Evolutionary conservation across 1,139 yeast species (phyloP), one percentile per base, ranked within the genome.

Genomic region (Taphrina pruni): DNA sequence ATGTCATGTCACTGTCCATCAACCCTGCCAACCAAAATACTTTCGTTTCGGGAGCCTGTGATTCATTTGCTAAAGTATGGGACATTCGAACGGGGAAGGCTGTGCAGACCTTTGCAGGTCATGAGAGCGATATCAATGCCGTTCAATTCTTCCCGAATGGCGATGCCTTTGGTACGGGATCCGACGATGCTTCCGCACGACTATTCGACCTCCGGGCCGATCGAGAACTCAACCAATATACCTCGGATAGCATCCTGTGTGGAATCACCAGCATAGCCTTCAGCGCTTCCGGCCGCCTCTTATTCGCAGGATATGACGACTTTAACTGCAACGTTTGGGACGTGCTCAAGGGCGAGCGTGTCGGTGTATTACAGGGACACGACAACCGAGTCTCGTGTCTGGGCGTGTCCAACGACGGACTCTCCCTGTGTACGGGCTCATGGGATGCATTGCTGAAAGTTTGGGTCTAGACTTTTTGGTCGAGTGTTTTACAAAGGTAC

Each of bases 121-220:
- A 90, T 46, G 82, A 83, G 55, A 83, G 84, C 65, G 97, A 93
- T 76, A 85, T 90, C 38, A 88, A 88, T 70, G 79, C 87, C 36
- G 80, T 89, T 7, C 82, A 84, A 72, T 85, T 86, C 75, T 88
- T 88, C 76, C 92, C 93, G 8, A 89, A 87, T 73, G 93, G 92
- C 1, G 80, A 85, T 70, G 77, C 80, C 1, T 73, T 79, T 45
- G 79, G 82, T 45, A 83, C 90, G 0, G 97, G 97, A 0, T 84
- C 90, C 55, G 97, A 91, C 74, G 96, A 90, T 76, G 94, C 95
- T 0, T 77, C 83, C 0, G 81, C 90, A n/a, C 82, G 90, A 69
- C 77, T 90, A 67, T 89, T 85, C 77, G 97, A 93, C 76, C 77
- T 89, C 62, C 82, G 97, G 72, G 83, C 93, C 4, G 97, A 89